Evolutionary conservation across 2,329 filamentous ascomycete genomes (phyloP).

Genomic region (Eurotiales sp.): DNA sequence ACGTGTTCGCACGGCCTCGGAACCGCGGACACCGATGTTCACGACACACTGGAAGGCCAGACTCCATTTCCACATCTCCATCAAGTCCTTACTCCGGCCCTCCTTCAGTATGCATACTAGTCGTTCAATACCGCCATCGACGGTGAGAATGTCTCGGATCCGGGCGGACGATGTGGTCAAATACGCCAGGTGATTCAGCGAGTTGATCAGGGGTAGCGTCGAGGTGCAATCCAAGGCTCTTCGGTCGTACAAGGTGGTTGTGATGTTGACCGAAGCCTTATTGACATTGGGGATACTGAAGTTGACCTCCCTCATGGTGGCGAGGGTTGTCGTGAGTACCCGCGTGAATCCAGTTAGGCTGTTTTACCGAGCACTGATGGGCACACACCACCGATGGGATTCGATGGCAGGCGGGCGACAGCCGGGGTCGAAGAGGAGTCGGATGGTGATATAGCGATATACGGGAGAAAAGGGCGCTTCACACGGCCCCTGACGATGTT

Average conservation of each 20-base stretch:
- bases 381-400: not conserved
- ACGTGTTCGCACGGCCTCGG: slow-evolving; percentile 86
- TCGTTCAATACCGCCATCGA: slow-evolving; percentile 96
- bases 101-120: slow-evolving; percentile 97
- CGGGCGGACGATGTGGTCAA: slow-evolving; percentile 96
- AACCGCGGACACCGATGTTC: slow-evolving; percentile 95
- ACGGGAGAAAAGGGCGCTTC: not conserved
- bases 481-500: slow-evolving; percentile 10
- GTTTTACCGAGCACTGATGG: not conserved
- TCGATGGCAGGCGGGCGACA: not conserved
- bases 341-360: not conserved
- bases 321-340: slow-evolving; percentile 5
- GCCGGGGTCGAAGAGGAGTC: not conserved
- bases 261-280: slow-evolving; percentile 98
- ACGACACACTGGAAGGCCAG: slow-evolving; percentile 98
- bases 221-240: slow-evolving; percentile 97
- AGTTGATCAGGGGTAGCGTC: slow-evolving; percentile 96
- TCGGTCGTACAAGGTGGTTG: slow-evolving; percentile 94
- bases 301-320: slow-evolving; percentile 97
- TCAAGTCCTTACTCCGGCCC: slow-evolving; percentile 93
- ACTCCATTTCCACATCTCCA: slow-evolving; percentile 99
- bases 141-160: slow-evolving; percentile 94
- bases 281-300: slow-evolving; percentile 99
- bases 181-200: slow-evolving; percentile 96
- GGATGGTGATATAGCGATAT: not conserved